Percentiles rank a stretch among this genome's conserved stretches.
Conservation (phyloP, 345 rosid species). For the Crucihimalaya himalaica region DNA sequence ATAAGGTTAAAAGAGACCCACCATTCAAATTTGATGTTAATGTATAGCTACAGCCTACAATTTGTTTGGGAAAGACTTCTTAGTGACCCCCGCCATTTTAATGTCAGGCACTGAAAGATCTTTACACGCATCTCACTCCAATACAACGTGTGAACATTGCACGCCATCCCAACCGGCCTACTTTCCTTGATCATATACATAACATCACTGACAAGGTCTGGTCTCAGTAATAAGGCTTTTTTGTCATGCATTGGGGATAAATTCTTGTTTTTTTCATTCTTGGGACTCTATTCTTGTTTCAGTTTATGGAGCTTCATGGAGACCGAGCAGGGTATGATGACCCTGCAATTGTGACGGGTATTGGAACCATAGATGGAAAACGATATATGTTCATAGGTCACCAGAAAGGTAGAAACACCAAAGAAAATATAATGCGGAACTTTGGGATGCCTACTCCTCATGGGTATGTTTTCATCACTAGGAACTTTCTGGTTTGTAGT, state of each 20-base stretch:
- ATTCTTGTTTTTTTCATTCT: not conserved
- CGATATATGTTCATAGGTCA: slow-evolving; percentile 96
- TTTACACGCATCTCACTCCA: slow-evolving; percentile 79
- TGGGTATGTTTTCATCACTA: slow-evolving; percentile 58
- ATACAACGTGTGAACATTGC: slow-evolving; percentile 95
- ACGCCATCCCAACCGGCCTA: slow-evolving; percentile 94
- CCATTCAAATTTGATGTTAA: not conserved
- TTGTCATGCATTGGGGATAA: not conserved
- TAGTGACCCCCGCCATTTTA: not conserved
- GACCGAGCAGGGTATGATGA: slow-evolving; percentile 98
- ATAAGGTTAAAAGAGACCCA: not conserved
- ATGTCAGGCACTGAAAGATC: slow-evolving; percentile 76
- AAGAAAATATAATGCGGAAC: slow-evolving; percentile 90
- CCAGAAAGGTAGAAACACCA: slow-evolving; percentile 98
- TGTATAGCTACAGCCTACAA: not conserved
- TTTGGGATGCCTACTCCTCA: slow-evolving; percentile 99
- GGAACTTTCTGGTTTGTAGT: not conserved
- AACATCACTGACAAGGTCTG: slow-evolving; percentile 90
- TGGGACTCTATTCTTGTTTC: slow-evolving; percentile 31
- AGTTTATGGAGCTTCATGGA: slow-evolving; percentile 99
- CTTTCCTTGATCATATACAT: slow-evolving; percentile 93
- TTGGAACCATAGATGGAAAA: slow-evolving; percentile 87
- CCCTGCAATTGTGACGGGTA: slow-evolving; percentile 94
- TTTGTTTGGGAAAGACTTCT: not conserved
- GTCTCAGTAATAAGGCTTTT: slow-evolving; percentile 8